Conservation (phyloP, 257 asterid genomes). For the Jacaranda copaia region DNA sequence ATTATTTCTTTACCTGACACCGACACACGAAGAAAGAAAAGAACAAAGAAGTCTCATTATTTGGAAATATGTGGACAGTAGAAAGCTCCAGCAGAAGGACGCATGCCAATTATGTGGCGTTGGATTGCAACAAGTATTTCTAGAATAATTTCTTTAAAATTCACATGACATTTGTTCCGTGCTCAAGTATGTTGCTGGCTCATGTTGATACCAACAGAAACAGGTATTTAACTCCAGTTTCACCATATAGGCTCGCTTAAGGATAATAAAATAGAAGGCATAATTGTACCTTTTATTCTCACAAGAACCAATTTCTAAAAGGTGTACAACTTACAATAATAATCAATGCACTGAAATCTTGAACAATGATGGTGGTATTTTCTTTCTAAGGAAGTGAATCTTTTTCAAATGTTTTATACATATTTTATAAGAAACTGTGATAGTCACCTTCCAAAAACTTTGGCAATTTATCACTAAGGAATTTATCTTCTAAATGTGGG, state of each 20-base stretch:
- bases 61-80: constrained; percentile 17
- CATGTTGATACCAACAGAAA: constrained; percentile 17
- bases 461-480: neutral
- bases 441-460: constrained; percentile 2
- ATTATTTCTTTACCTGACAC: neutral
- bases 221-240: constrained; percentile 1
- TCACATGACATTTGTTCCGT: neutral
- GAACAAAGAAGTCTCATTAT: neutral
- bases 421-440: neutral
- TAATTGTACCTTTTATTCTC: neutral
- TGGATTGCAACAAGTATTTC: constrained; percentile 5
- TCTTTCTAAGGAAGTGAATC: neutral
- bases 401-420: neutral
- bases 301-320: neutral
- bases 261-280: neutral
- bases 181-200: constrained; percentile 14
- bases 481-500: neutral
- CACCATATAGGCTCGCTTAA: neutral
- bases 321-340: neutral
- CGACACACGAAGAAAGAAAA: constrained; percentile 8
- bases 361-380: constrained; percentile 10
- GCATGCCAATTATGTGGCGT: constrained; percentile 9
- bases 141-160: neutral
- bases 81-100: constrained; percentile 1
- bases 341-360: neutral